Base-by-base conservation (phyloP, 257 asterid species). In the Rehmannia glutinosa region DNA sequence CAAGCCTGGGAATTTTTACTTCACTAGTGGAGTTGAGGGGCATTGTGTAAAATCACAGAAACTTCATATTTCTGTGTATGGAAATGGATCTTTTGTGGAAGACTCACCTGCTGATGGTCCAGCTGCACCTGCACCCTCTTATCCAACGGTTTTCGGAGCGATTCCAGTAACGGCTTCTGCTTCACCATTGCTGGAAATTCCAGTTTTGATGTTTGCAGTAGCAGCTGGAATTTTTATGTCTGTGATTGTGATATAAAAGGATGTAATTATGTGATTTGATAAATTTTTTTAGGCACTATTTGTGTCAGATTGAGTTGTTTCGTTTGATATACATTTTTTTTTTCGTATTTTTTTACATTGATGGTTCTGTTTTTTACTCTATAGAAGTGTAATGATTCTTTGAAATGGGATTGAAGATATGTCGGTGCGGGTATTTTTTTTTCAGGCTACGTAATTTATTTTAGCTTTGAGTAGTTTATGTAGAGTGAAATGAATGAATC, bases 11-110 rank as follows among this genome's bases (percentile, higher is more conserved):
- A 75, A 80, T 28, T 87, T 69, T 5, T 92, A 75, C 86, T 93
- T 93, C 85, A 88, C 90, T 6, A 90, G 99, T 74, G 97, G 91
- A 19, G 81, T 33, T 10, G 72, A 75, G 15, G 95, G 95, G 0
- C 92, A 77, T 71, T 93, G 97, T 47, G 68, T 20, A 0, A 90
- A 93, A 58, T 72, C 68, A 0, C 97, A 86, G 76, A 90, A 93
- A 71, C 82, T 93, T 30, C 94, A 85, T 27, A 62, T 93, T 32
- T 81, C 75, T 19, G 81, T 86, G 7, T 45, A 57, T 13, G 99
- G 90, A 51, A 78, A 90, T 72, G 95, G 90, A 61, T 66, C 94
- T 47, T 78, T 28, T 36, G 76, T 69, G 16, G 82, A 68, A 8
- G 82, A 72, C 6, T 45, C 85, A 4, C 81, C 95, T 20, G 85